Conservation (phyloP, 202 grass and related monocot genomes). For the Sporobolus alterniflorus region DNA sequence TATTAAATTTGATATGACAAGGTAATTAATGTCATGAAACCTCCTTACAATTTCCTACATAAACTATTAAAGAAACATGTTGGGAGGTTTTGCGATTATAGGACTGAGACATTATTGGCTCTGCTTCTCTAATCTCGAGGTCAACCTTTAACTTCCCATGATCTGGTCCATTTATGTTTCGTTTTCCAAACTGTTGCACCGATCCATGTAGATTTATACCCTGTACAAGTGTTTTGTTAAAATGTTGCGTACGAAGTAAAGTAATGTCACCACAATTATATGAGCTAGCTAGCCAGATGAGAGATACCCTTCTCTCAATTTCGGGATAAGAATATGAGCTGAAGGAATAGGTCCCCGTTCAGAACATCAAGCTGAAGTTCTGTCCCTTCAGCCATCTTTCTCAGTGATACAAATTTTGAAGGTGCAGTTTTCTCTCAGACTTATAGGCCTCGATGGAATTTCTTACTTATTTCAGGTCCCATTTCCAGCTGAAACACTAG, state of each 20-base stretch:
- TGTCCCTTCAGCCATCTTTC: not conserved
- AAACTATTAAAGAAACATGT: too few relatives aligned
- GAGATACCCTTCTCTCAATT: not conserved
- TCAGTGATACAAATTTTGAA: not conserved
- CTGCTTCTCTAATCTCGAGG: too few relatives aligned
- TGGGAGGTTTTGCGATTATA: too few relatives aligned
- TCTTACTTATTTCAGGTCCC: not conserved
- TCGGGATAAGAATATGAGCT: not conserved
- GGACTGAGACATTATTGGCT: too few relatives aligned
- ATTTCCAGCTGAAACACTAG: not conserved
- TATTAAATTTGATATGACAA: too few relatives aligned
- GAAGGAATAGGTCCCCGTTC: not conserved
- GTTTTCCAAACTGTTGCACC: not conserved
- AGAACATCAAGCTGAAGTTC: not conserved
- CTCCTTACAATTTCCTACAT: too few relatives aligned
- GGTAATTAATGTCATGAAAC: too few relatives aligned
- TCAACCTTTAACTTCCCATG: too few relatives aligned
- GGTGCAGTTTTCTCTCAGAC: not conserved
- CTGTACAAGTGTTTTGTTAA: not conserved
- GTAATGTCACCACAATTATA: too few relatives aligned
- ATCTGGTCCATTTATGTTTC: not conserved
- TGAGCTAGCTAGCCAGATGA: not conserved
- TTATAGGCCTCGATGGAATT: not conserved
- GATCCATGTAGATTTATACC: not conserved
- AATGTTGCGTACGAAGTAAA: too few relatives aligned